These are phyloP conservation scores for Lactarius indigo DNA, from an alignment of 768 basidiomycete genomes.

Conservation along the genomic window DNA sequence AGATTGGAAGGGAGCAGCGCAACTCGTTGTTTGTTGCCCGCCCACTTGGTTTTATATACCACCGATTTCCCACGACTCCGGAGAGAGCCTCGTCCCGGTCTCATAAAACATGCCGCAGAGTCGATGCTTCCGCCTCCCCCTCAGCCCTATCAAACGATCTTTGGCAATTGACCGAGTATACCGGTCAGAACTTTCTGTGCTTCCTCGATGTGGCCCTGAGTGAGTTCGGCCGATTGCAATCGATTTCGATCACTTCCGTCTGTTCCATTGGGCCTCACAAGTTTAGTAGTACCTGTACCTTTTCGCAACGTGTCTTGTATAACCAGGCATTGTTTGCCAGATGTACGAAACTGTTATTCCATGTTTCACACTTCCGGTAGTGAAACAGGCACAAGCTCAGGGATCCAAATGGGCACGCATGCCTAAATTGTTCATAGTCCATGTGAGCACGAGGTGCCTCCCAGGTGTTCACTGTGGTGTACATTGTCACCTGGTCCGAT, in stretches of 20 bases:
- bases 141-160: background rate
- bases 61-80: background rate
- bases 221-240: background rate
- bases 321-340: background rate
- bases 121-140: background rate
- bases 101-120: background rate
- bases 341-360: no score
- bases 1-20: constrained; percentile 22
- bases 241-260: background rate
- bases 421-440: background rate
- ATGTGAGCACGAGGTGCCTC: background rate
- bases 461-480: no score
- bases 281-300: background rate
- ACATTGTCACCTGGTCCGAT: no score
- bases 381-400: background rate
- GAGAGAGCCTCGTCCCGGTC: background rate
- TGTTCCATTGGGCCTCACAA: background rate
- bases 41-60: background rate
- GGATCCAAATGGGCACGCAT: background rate
- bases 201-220: background rate
- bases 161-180: background rate
- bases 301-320: background rate
- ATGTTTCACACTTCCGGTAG: background rate
- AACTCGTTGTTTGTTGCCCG: background rate
- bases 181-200: background rate